Percentiles rank a stretch among this genome's conserved stretches.
Conservation (phyloP, 2,329 filamentous ascomycete species). For the Camillea tinctor region DNA sequence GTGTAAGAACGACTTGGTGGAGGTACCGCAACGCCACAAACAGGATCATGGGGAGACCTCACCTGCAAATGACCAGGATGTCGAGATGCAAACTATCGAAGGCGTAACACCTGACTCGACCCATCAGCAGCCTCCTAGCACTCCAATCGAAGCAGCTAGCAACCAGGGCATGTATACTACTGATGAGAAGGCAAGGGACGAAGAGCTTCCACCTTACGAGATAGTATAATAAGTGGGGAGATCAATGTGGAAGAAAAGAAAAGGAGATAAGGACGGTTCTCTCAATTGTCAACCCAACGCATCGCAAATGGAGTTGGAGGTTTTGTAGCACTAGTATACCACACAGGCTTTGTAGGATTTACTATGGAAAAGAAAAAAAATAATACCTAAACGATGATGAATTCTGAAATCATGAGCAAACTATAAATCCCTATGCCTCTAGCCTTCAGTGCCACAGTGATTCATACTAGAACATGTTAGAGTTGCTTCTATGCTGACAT, state of each 20-base stretch:
- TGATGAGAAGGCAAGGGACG: slow-evolving; percentile 1
- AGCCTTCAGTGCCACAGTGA: not conserved
- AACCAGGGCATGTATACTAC: slow-evolving; percentile 3
- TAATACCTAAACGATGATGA: not conserved
- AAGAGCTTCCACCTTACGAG: not conserved
- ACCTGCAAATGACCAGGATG: slow-evolving; percentile 9
- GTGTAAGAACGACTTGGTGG: slow-evolving; percentile 54
- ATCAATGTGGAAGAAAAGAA: slow-evolving; percentile 3
- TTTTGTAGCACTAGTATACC: slow-evolving; percentile 6
- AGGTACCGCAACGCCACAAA: slow-evolving; percentile 41
- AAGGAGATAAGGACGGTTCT: not conserved
- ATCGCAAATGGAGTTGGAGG: slow-evolving; percentile 8
- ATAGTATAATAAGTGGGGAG: slow-evolving; percentile 4
- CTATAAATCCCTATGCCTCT: not conserved
- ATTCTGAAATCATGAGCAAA: not conserved
- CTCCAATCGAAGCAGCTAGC: slow-evolving; percentile 6
- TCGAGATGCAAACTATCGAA: slow-evolving; percentile 30
- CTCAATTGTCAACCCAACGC: slow-evolving; percentile 1
- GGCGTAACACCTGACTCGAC: slow-evolving; percentile 23
- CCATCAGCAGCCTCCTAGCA: slow-evolving; percentile 11
- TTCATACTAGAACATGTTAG: no score
- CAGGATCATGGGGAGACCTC: slow-evolving; percentile 1
- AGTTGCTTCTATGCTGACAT: no score
- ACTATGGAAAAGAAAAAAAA: no score
- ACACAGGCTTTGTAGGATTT: not conserved